A percentile compares a stretch with the other conserved stretches of the same genome.
Conservation (phyloP, 1,139 yeast genomes). For the Pichia sp. region DNA sequence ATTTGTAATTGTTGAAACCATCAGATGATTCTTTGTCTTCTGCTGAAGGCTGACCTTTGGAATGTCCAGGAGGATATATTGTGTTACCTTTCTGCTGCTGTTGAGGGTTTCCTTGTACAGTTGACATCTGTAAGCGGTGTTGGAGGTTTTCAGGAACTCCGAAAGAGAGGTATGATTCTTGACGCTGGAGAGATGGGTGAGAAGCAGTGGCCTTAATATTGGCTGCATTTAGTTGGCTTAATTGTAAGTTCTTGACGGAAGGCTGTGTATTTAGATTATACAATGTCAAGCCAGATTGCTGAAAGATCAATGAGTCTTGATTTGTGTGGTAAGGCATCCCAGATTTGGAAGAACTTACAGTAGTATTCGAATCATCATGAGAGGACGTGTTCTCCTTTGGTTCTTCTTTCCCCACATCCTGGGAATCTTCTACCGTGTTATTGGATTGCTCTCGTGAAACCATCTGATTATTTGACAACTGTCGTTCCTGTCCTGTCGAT, state of each 20-base stretch:
- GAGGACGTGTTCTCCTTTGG: neutral
- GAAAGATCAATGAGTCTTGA: slow-evolving; percentile 24
- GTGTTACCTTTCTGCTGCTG: neutral
- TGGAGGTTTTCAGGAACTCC: slow-evolving; percentile 12
- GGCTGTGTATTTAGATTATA: slow-evolving; percentile 13
- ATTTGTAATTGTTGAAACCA: neutral
- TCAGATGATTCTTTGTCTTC: neutral
- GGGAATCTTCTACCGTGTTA: neutral
- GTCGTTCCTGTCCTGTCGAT: slow-evolving; percentile 45
- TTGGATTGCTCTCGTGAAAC: neutral
- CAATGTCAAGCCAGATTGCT: slow-evolving; percentile 24
- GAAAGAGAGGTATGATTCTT: slow-evolving; percentile 22
- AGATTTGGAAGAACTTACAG: slow-evolving; percentile 7
- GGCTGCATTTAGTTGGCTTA: neutral
- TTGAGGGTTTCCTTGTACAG: neutral
- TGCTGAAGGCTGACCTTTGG: neutral
- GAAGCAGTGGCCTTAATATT: slow-evolving; percentile 10
- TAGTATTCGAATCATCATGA: slow-evolving; percentile 5
- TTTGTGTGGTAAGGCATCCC: slow-evolving; percentile 1
- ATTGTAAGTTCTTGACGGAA: slow-evolving; percentile 9
- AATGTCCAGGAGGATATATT: too few relatives aligned
- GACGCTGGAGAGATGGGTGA: slow-evolving; percentile 21
- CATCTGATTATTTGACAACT: slow-evolving; percentile 19
- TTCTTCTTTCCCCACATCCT: neutral
- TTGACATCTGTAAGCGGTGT: neutral